Conservation (phyloP, 2,329 filamentous ascomycete genomes). For the Fusarium acutatum region DNA sequence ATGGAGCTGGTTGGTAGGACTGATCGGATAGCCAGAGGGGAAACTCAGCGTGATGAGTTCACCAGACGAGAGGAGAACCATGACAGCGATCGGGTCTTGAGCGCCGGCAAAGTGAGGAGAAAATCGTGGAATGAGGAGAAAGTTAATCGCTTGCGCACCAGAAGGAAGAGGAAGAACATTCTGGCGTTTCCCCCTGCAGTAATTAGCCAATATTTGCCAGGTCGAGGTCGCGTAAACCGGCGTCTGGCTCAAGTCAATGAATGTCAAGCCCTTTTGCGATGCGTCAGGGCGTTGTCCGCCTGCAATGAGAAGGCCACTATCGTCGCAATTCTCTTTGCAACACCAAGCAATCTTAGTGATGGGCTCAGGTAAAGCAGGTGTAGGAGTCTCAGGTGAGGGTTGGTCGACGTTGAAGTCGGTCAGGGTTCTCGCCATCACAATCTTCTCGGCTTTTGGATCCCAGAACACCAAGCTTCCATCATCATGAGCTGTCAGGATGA, state of each 20-base stretch:
- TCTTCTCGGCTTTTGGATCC: conserved; percentile 88
- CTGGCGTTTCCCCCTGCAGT: conserved; percentile 81
- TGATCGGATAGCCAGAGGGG: conserved; percentile 89
- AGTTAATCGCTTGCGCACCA: conserved; percentile 79
- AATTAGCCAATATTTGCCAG: conserved; percentile 82
- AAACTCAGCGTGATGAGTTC: conserved; percentile 92
- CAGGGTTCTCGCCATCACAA: conserved; percentile 84
- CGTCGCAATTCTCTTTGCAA: conserved; percentile 91
- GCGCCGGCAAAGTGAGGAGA: conserved; percentile 88
- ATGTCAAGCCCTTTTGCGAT: conserved; percentile 79
- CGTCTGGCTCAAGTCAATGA: conserved; percentile 88
- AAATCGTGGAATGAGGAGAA: conserved; percentile 81
- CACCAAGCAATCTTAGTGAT: conserved; percentile 89
- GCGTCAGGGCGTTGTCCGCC: conserved; percentile 78
- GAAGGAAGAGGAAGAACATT: conserved; percentile 78
- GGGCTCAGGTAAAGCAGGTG: conserved; percentile 72
- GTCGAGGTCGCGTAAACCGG: conserved; percentile 91
- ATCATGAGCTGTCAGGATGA: conserved; percentile 85
- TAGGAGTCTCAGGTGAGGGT: conserved; percentile 61
- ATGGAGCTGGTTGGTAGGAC: conserved; percentile 91
- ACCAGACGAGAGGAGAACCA: conserved; percentile 83
- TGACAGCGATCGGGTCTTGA: conserved; percentile 88
- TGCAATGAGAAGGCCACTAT: conserved; percentile 87
- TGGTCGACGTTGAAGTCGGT: conserved; percentile 78
- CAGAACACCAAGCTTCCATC: conserved; percentile 93